These are phyloP conservation scores for Moesziomyces sp. DNA, from an alignment of 1,284 basidiomycete genomes.

Conservation along the genomic window DNA sequence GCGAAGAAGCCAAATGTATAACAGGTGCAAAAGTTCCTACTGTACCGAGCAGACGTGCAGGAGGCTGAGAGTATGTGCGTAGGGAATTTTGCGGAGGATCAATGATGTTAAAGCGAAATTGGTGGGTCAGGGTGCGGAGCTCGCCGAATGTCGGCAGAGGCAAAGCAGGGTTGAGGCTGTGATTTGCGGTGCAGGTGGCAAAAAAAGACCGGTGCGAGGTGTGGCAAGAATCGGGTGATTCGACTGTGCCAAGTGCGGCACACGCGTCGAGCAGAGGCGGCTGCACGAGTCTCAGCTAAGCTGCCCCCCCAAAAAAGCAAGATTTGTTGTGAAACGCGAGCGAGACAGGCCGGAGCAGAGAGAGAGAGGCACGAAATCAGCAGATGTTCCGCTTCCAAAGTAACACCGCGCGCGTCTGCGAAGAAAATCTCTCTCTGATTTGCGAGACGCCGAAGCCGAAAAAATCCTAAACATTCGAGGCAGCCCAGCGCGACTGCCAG, in stretches of 20 bases:
- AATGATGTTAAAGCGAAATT: too few species aligned
- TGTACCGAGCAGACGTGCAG: too few species aligned
- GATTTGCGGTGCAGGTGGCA: too few species aligned
- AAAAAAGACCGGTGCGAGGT: too few species aligned
- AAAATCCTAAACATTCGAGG: slow-evolving; percentile 4
- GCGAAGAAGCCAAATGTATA: too few species aligned
- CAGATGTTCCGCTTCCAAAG: slow-evolving; percentile 21
- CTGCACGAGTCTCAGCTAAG: slow-evolving; percentile 13
- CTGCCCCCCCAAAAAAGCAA: slow-evolving; percentile 5
- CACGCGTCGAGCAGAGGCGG: neutral
- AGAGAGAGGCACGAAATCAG: neutral
- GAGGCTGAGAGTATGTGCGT: too few species aligned
- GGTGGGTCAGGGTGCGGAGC: too few species aligned
- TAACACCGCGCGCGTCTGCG: slow-evolving; percentile 9
- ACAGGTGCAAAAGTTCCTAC: too few species aligned
- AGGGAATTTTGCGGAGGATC: too few species aligned
- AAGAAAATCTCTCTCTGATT: neutral
- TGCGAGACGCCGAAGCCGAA: neutral
- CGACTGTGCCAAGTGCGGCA: neutral
- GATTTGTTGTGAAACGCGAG: neutral
- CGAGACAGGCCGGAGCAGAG: neutral
- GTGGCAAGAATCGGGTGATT: slow-evolving; percentile 27
- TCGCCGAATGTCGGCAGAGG: too few species aligned
- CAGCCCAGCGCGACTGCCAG: too few species aligned
- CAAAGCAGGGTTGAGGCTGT: too few species aligned